phyloP scores from a whole-genome alignment of 345 rosid species.

The Toxicodendron radicans region DNA sequence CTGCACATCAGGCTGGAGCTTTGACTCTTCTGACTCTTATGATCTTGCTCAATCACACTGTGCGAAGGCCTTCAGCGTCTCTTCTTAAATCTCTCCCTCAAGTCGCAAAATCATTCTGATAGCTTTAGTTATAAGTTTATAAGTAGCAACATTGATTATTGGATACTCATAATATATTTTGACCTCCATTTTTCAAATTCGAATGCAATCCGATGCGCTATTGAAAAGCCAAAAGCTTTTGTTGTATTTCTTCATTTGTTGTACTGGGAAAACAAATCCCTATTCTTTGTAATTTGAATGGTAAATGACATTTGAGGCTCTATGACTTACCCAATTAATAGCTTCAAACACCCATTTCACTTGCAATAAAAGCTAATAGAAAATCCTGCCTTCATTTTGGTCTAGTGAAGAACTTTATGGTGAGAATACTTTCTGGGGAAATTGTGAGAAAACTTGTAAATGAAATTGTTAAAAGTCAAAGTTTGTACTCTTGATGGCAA shows the following conservation, averaged over 20 bases:
- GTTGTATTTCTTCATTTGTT: not conserved
- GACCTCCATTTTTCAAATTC: not conserved
- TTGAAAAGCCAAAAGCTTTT: not conserved
- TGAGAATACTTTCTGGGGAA: too few species aligned
- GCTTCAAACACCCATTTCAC: not conserved
- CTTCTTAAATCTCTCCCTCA: conserved; percentile 83
- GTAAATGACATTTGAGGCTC: not conserved
- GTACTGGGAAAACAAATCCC: not conserved
- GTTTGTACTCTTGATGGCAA: too few species aligned
- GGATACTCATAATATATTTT: not conserved
- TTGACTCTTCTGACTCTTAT: conserved; percentile 71
- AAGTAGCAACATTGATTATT: not conserved
- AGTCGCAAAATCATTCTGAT: conserved; percentile 43
- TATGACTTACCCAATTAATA: not conserved
- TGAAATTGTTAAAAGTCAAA: too few species aligned
- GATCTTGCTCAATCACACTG: conserved; percentile 80
- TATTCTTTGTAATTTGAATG: not conserved
- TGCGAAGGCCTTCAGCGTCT: conserved; percentile 65
- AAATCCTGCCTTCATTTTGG: not conserved
- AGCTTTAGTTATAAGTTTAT: not conserved
- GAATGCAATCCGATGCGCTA: not conserved
- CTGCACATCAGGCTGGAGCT: conserved; percentile 89
- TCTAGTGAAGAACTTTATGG: not conserved
- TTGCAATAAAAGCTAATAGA: not conserved
- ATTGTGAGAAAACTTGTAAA: too few species aligned